A percentile compares a stretch with the other conserved stretches of the same genome.
phyloP scores from a whole-genome alignment of 1,284 basidiomycete genomes.

The Fomitopsis betulina region DNA sequence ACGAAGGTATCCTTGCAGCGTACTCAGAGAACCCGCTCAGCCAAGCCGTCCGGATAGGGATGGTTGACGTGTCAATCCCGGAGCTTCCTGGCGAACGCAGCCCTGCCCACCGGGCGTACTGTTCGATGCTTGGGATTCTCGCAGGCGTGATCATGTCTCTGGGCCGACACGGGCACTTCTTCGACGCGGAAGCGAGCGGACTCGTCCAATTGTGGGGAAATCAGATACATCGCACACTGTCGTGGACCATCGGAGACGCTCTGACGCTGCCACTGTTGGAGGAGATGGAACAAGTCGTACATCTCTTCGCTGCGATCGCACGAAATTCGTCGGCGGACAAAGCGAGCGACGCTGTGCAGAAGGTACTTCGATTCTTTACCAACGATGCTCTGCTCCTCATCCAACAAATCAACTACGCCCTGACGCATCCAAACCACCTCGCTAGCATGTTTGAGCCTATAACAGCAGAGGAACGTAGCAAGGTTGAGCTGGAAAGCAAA shows the following conservation, averaged over 20 bases:
- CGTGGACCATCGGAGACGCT: conserved; percentile 75
- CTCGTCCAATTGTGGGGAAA: conserved; percentile 82
- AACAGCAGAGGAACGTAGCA: conserved; percentile 67
- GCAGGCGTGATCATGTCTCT: conserved; percentile 68
- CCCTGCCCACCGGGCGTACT: conserved; percentile 79
- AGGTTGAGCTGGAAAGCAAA: conserved; percentile 55
- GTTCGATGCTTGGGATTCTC: conserved; percentile 80
- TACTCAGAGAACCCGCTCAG: conserved; percentile 84
- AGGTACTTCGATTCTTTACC: conserved; percentile 66
- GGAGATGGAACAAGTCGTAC: conserved; percentile 76
- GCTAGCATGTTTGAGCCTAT: conserved; percentile 77
- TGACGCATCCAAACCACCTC: conserved; percentile 88
- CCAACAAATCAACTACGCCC: conserved; percentile 84
- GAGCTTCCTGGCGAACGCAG: conserved; percentile 71
- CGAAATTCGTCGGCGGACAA: conserved; percentile 43
- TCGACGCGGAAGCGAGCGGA: conserved; percentile 81
- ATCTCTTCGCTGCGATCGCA: conserved; percentile 71
- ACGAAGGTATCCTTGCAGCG: conserved; percentile 77
- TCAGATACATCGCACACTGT: conserved; percentile 74
- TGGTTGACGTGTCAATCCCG: conserved; percentile 63
- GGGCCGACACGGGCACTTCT: conserved; percentile 73
- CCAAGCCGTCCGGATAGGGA: conserved; percentile 67
- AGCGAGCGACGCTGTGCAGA: conserved; percentile 45
- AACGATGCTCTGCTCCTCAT: conserved; percentile 68
- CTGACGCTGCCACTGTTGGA: conserved; percentile 72